A percentile compares a stretch with the other conserved stretches of the same genome.
Conservation (phyloP, 2,329 filamentous ascomycete species). For the Apiospora koreana region DNA sequence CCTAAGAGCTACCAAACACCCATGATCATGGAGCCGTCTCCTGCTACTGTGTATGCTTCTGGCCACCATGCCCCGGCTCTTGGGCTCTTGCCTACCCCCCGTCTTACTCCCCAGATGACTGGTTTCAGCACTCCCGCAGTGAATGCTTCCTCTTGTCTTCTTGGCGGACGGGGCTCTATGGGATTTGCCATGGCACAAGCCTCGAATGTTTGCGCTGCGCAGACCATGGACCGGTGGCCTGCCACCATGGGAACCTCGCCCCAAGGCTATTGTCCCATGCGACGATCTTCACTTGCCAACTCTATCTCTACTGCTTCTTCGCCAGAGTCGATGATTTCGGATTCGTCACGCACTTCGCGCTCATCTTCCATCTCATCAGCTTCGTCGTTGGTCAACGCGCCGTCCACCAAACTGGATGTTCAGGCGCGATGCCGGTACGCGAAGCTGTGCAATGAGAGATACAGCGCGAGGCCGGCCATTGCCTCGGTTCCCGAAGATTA, state of each 20-base stretch:
- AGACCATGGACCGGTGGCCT: slow-evolving; percentile 56
- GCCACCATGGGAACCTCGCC: slow-evolving; percentile 52
- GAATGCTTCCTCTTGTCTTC: slow-evolving; percentile 52
- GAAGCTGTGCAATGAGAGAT: slow-evolving; percentile 60
- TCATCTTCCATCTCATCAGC: slow-evolving; percentile 66
- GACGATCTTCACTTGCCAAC: slow-evolving; percentile 64
- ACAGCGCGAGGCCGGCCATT: slow-evolving; percentile 52
- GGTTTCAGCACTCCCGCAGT: slow-evolving; percentile 62
- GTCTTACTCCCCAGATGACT: slow-evolving; percentile 56
- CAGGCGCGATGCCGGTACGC: slow-evolving; percentile 64
- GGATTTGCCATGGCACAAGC: slow-evolving; percentile 60
- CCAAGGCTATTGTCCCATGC: slow-evolving; percentile 48
- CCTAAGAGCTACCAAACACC: slow-evolving; percentile 44
- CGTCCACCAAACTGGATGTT: slow-evolving; percentile 55
- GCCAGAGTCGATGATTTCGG: slow-evolving; percentile 68
- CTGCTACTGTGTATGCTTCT: slow-evolving; percentile 42
- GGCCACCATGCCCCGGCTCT: slow-evolving; percentile 53
- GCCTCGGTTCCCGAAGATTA: slow-evolving; percentile 60
- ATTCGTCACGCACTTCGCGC: slow-evolving; percentile 61
- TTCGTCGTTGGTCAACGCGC: slow-evolving; percentile 62
- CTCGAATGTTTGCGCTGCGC: slow-evolving; percentile 44
- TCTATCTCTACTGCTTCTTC: slow-evolving; percentile 65
- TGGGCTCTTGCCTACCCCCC: slow-evolving; percentile 59
- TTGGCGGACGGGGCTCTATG: slow-evolving; percentile 58
- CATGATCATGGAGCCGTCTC: slow-evolving; percentile 50